Evolutionary conservation across 2,329 filamentous ascomycete genomes (phyloP), one percentile per base, ranked within the genome.

Genomic region (Sphaerulina populicola): DNA sequence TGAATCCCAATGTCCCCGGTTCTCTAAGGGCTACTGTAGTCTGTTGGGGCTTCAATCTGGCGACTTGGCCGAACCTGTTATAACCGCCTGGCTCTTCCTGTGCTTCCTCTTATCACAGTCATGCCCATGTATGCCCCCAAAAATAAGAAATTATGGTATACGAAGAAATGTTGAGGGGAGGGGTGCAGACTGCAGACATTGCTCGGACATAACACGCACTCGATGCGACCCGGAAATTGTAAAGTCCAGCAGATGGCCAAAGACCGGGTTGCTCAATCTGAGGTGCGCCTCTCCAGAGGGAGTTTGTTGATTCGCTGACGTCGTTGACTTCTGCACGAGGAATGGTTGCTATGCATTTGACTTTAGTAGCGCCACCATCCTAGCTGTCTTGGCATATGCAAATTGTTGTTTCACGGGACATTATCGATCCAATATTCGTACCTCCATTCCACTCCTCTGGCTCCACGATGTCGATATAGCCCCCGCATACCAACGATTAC

Each of bases 221-320:
- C 27, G 18, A 35, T 21, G 36, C 38, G 11, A 27, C 6, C 27
- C 46, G 37, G 46, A 38, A 42, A 33, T 14, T 27, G 15, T 18
- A 18, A 18, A 18, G 18, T 18, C 18, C 14, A 29, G 27, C 23
- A 6, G 39, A 33, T 37, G 46, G 38, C 18, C 18, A 18, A 18
- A 18, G 18, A 18, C 18, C 4, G 18, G 18, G 18, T 27, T 39
- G 38, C 38, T 30, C 18, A 42, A 42, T 36, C 42, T 36, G 38
- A 42, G 45, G 27, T 31, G 38, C n/a, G 30, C 27, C 30, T 31
- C 11, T 14, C 12, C n/a, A 33, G n/a, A n/a, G n/a, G n/a, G 14
- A 30, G 41, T 14, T 23, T 42, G 38, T 23, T 42, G 46, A 49
- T 49, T 49, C 37, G 46, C 27, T 49, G 46, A 49, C 46, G 46